Conservation (phyloP, 164 flowering plant genomes). For the Aristolochia californica region DNA sequence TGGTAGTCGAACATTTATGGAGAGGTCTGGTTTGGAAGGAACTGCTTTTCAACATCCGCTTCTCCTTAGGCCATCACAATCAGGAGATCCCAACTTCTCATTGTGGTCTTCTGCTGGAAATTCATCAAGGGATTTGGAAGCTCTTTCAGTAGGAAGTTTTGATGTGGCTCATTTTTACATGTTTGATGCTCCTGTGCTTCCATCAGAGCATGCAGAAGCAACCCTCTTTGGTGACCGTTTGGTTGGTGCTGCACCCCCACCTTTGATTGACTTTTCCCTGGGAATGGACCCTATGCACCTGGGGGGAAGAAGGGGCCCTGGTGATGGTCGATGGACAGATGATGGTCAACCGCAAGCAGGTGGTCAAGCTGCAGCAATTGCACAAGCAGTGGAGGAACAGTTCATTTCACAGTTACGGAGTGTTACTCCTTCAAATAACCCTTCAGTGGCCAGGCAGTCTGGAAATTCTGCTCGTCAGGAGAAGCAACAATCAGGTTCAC, state of each 20-base stretch:
- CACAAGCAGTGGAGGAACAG: constrained; percentile 77
- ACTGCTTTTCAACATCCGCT: constrained; percentile 87
- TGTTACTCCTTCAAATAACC: constrained; percentile 26
- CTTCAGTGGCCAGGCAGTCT: constrained; percentile 25
- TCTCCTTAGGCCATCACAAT: constrained; percentile 57
- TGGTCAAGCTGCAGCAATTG: constrained; percentile 66
- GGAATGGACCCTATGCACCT: constrained; percentile 68
- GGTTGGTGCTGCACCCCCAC: constrained; percentile 55
- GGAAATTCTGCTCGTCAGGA: constrained; percentile 34
- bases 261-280: constrained; percentile 64
- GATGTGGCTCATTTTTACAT: constrained; percentile 65
- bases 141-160: constrained; percentile 48
- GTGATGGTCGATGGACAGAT: constrained; percentile 94
- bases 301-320: constrained; percentile 63
- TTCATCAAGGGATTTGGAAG: constrained; percentile 52
- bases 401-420: constrained; percentile 52
- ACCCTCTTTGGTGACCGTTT: constrained; percentile 56
- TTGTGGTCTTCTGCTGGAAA: constrained; percentile 54
- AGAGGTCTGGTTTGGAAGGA: constrained; percentile 49
- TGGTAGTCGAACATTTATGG: constrained; percentile 45
- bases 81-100: constrained; percentile 43
- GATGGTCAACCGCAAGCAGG: constrained; percentile 92
- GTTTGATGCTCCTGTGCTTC: constrained; percentile 84
- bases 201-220: constrained; percentile 52
- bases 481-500: constrained; percentile 24